These are phyloP conservation scores for Pichia nanzhaoensis DNA, from an alignment of 805 yeast genomes.

Conservation along the genomic window DNA sequence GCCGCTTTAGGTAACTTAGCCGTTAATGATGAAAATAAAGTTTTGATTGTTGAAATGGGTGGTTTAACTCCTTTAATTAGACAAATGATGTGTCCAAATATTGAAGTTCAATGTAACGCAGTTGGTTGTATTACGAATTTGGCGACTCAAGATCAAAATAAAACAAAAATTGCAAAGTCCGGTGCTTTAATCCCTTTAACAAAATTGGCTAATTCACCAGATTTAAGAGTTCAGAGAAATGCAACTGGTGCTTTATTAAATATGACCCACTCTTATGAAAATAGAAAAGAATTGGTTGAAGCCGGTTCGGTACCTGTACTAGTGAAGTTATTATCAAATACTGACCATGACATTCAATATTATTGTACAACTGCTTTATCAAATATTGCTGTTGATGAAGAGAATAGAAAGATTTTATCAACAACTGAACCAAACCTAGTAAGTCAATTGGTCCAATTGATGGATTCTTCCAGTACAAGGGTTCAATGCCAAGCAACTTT, in stretches of 20 bases:
- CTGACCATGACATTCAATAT: slow-evolving; percentile 95
- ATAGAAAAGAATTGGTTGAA: slow-evolving; percentile 90
- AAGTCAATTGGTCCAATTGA: slow-evolving; percentile 74
- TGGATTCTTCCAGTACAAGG: slow-evolving; percentile 90
- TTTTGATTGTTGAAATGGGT: slow-evolving; percentile 94
- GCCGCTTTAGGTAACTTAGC: slow-evolving; percentile 98
- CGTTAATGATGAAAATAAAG: slow-evolving; percentile 90
- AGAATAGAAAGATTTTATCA: slow-evolving; percentile 79
- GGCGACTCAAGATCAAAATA: slow-evolving; percentile 97
- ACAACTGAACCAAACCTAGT: slow-evolving; percentile 92
- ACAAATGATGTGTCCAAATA: slow-evolving; percentile 95
- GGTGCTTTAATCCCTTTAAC: slow-evolving; percentile 96
- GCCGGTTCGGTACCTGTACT: slow-evolving; percentile 98
- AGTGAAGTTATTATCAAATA: slow-evolving; percentile 75
- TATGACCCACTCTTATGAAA: slow-evolving; percentile 97
- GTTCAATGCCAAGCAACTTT: slow-evolving; percentile 98
- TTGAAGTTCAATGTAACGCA: slow-evolving; percentile 98
- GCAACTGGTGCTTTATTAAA: slow-evolving; percentile 97
- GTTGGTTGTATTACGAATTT: slow-evolving; percentile 97
- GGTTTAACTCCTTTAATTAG: slow-evolving; percentile 93
- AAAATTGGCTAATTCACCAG: slow-evolving; percentile 88
- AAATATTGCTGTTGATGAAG: slow-evolving; percentile 94
- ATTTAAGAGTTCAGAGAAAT: slow-evolving; percentile 93
- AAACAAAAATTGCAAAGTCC: slow-evolving; percentile 89
- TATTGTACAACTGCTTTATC: slow-evolving; percentile 97